Base-by-base conservation (phyloP, 371 early-diverging fungal genomes). In the Fennellomyces sp. region DNA sequence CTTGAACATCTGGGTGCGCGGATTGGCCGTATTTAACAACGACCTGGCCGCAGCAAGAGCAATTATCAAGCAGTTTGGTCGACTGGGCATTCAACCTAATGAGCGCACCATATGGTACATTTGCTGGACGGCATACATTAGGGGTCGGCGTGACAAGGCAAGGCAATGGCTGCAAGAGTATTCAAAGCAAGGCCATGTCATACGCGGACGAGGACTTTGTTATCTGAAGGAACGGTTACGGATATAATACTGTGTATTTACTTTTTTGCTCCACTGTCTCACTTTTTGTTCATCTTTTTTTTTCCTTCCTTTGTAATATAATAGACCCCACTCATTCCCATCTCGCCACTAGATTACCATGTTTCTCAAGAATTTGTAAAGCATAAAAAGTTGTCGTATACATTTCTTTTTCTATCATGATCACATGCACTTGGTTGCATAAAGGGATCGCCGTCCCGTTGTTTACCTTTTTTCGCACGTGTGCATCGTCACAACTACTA, bases 1-100 rank as follows among this genome's bases (percentile, higher is more conserved):
- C 2, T 41, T 80, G 27, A 80, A 80, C 29, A 73, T 76, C 29
- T 66, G 75, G 66, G 64, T 80, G 7, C 68, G 75, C 31, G 80
- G 77, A 0, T 57, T 74, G 7, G 71, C 72, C 23, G 36, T 70
- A 12, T 63, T 71, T 26, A 58, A 71, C 23, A 51, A 65, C n/a
- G 71, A 80, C 39, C 31, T 72, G 11, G 55, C 31, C 13, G 66
- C 65, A 1, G 77, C 80, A 1, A 70, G 71, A 38, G 57, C 52
- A 5, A 60, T 75, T 35, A 50, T 80, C 0, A 7, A 56, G 2
- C 39, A 66, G 38, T 63, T 80, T 21, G 23, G 29, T 2, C n/a
- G 15, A 27, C 8, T 50, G 29, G 59, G 51, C 13, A 27, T 59
- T 36, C 26, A 27, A 4, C 38, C 50, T 15, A 36, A 59, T 38